Percentiles rank a stretch among this genome's conserved stretches.
phyloP scores from a whole-genome alignment of 2,329 filamentous ascomycete genomes.

The Sporothrix inflata region DNA sequence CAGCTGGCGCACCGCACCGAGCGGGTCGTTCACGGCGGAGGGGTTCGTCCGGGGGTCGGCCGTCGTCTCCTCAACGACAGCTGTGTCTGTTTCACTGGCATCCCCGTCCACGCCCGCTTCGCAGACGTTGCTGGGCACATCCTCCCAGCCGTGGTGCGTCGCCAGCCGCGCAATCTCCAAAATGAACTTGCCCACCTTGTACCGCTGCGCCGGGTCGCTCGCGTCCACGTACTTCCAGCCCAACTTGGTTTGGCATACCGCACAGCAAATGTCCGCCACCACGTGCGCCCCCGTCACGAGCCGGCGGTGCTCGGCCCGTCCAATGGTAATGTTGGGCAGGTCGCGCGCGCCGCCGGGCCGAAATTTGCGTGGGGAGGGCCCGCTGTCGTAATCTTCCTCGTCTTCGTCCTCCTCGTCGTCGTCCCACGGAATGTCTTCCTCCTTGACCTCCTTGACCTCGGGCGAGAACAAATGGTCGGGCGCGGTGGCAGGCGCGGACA shows the following conservation, averaged over 20 bases:
- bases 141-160: slow-evolving; percentile 58
- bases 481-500: slow-evolving; percentile 43
- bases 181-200: slow-evolving; percentile 72
- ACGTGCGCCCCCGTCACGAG: slow-evolving; percentile 66
- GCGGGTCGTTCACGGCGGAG: not conserved
- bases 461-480: slow-evolving; percentile 31
- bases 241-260: slow-evolving; percentile 58
- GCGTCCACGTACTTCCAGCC: slow-evolving; percentile 73
- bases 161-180: slow-evolving; percentile 64
- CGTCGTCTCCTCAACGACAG: not conserved
- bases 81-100: not conserved
- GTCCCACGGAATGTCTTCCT: slow-evolving; percentile 6
- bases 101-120: not conserved
- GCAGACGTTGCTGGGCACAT: slow-evolving; percentile 36
- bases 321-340: slow-evolving; percentile 60
- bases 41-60: not conserved
- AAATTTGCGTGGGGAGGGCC: not conserved
- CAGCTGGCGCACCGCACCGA: not conserved
- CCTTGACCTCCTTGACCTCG: not conserved
- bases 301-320: slow-evolving; percentile 57
- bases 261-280: slow-evolving; percentile 66
- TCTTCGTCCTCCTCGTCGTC: not conserved
- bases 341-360: not conserved
- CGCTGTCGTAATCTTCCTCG: not conserved
- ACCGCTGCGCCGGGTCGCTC: slow-evolving; percentile 60